phyloP scores from a whole-genome alignment of 1,139 yeast species.

The Saccharomyces uvarum region DNA sequence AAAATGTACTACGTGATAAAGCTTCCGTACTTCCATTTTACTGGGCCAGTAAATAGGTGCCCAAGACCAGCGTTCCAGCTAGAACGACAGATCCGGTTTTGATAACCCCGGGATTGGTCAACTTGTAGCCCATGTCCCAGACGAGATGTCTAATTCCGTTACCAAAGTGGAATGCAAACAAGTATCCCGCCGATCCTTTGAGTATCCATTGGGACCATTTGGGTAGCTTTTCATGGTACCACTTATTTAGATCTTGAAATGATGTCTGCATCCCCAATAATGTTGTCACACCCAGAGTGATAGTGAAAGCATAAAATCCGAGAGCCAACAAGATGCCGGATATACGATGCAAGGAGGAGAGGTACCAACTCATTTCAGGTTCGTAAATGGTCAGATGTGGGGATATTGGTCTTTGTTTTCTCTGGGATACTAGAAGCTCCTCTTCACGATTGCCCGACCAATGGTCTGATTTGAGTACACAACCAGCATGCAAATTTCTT shows the following conservation, averaged over 20 bases:
- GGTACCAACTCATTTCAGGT: slow-evolving; percentile 77
- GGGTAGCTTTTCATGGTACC: slow-evolving; percentile 50
- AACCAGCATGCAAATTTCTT: neutral
- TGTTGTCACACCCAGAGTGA: slow-evolving; percentile 66
- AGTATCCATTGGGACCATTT: slow-evolving; percentile 49
- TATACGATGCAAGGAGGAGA: slow-evolving; percentile 80
- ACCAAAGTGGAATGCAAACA: slow-evolving; percentile 77
- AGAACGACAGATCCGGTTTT: slow-evolving; percentile 78
- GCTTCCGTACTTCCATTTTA: neutral
- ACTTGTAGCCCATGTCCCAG: slow-evolving; percentile 80
- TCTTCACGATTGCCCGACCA: slow-evolving; percentile 58
- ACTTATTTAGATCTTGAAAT: slow-evolving; percentile 49
- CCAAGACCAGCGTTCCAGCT: slow-evolving; percentile 56
- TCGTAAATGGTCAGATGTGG: slow-evolving; percentile 87
- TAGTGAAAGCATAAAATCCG: slow-evolving; percentile 69
- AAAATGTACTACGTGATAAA: no score
- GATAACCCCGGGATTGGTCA: slow-evolving; percentile 75
- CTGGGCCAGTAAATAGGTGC: slow-evolving; percentile 39
- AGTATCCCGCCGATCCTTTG: slow-evolving; percentile 68
- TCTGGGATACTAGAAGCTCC: slow-evolving; percentile 67
- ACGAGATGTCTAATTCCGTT: slow-evolving; percentile 89
- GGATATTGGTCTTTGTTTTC: slow-evolving; percentile 81
- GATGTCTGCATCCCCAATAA: slow-evolving; percentile 57
- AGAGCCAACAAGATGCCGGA: slow-evolving; percentile 79
- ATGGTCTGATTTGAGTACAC: slow-evolving; percentile 34